Evolutionary conservation across 2,329 filamentous ascomycete genomes (phyloP), one percentile per base, ranked within the genome.

Genomic region (Gliomastix tumulicola): DNA sequence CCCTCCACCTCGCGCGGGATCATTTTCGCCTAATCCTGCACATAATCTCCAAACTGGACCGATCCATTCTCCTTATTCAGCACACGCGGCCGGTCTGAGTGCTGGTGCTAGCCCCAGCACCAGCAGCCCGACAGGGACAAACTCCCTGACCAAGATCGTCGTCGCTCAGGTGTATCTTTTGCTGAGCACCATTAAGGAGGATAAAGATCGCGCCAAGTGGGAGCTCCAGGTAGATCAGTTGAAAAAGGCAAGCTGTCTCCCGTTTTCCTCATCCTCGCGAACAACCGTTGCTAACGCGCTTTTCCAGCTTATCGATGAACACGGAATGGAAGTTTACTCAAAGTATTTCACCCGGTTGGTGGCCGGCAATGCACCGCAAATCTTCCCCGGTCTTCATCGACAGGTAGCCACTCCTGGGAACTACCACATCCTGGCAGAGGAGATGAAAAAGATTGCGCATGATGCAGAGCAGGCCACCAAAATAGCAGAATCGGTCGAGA

Each of bases 291-390:
- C 45, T 56, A 34, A 59, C 43, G n/a, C 30, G 21, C 13, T 21
- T 32, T 28, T 32, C 39, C 46, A 95, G 86, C 81, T 97, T 60
- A 84, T 97, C 68, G 83, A 95, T 78, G 89, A 90, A 54, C 83
- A 94, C 88, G 89, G 89, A 57, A 98, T 98, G 90, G 94, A 98
- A 74, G 88, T 96, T 57, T 96, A 89, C 61, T 82, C 87, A 42
- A 94, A 89, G 70, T 96, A 92, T 63, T 94, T 98, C 65, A 82
- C 88, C 62, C 87, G 90, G 63, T 74, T 97, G 58, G 79, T 98
- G 56, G 84, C 84, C 63, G 82, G 83, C 65, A 96, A 96, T 79
- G 88, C 89, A 52, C 70, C 82, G 45, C 83, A 92, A 54, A 92
- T 98, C 58, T 97, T 97, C 57, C 82, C 88, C 35, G 80, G 84